Percentiles rank a stretch among this genome's conserved stretches.
phyloP scores from a whole-genome alignment of 306 rosid species.

The Fragaria vesca region DNA sequence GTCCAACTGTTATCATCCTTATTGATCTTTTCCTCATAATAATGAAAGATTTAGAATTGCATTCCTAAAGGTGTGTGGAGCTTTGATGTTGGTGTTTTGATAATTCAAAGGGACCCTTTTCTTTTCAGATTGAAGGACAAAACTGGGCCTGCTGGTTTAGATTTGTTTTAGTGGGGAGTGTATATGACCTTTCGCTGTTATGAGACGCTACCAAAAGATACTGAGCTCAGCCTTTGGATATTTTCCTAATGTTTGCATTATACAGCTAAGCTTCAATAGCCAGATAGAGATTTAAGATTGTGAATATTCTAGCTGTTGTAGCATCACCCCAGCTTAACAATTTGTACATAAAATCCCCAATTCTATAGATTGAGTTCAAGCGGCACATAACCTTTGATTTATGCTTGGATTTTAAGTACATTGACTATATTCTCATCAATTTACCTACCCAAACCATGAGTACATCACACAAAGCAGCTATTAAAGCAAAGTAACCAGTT shows the following conservation, averaged over 20 bases:
- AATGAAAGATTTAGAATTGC: background rate
- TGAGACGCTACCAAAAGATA: background rate
- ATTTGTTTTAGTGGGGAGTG: constrained; percentile 9
- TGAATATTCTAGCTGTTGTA: background rate
- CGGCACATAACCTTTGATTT: background rate
- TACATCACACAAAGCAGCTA: too few species aligned
- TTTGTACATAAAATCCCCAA: background rate
- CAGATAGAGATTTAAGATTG: background rate
- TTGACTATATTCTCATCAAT: too few species aligned
- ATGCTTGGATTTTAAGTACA: background rate
- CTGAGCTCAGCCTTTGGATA: background rate
- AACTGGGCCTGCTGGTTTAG: constrained; percentile 2
- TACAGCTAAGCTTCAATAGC: background rate
- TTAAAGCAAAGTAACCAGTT: too few species aligned
- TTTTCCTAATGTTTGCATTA: background rate
- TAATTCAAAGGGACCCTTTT: background rate
- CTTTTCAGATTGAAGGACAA: constrained; percentile 4
- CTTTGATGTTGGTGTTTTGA: constrained; percentile 2
- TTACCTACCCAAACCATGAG: background rate
- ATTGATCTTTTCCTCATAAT: background rate
- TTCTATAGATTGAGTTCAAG: background rate
- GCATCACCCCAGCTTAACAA: background rate
- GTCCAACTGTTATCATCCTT: background rate
- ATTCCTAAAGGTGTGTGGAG: constrained; percentile 9
- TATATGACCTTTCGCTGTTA: background rate